Conservation (phyloP, 306 rosid species). For the Trifolium fragiferum region DNA sequence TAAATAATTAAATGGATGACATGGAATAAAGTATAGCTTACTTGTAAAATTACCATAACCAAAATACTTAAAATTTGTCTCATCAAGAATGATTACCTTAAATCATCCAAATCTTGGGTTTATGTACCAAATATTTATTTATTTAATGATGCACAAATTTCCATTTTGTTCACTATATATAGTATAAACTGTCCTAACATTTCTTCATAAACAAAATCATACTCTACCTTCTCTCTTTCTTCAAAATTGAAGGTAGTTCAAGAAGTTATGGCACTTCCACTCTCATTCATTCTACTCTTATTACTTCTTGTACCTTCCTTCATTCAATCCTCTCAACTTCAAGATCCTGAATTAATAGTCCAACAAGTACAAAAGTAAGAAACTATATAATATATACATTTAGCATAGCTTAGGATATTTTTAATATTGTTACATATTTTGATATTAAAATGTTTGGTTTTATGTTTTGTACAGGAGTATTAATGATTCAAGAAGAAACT, state of each 20-base stretch:
- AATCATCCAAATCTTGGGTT: constrained; percentile 46
- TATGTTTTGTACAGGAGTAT: constrained; percentile 61
- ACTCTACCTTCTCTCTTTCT: constrained; percentile 25
- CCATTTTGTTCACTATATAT: constrained; percentile 53
- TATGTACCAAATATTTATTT: constrained; percentile 22
- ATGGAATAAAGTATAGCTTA: not conserved
- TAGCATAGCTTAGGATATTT: no score
- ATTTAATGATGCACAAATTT: constrained; percentile 40
- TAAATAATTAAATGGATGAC: no score
- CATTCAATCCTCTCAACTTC: constrained; percentile 63
- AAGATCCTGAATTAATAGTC: constrained; percentile 66
- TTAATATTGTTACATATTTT: no score
- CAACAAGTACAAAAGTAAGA: constrained; percentile 70
- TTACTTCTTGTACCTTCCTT: constrained; percentile 47
- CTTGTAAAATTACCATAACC: constrained; percentile 37
- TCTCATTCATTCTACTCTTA: constrained; percentile 42
- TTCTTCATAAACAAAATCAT: constrained; percentile 50
- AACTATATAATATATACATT: not conserved
- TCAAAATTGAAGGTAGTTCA: not conserved
- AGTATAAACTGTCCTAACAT: constrained; percentile 35
- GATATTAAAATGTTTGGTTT: not conserved
- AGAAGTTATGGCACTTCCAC: constrained; percentile 61
- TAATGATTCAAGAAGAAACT: constrained; percentile 64
- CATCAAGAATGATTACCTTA: constrained; percentile 45
- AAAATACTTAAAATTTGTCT: constrained; percentile 29